A percentile compares a stretch with the other conserved stretches of the same genome.
Conservation (phyloP, 495 filamentous ascomycete species). For the Penicillium cosmopolitanum region DNA sequence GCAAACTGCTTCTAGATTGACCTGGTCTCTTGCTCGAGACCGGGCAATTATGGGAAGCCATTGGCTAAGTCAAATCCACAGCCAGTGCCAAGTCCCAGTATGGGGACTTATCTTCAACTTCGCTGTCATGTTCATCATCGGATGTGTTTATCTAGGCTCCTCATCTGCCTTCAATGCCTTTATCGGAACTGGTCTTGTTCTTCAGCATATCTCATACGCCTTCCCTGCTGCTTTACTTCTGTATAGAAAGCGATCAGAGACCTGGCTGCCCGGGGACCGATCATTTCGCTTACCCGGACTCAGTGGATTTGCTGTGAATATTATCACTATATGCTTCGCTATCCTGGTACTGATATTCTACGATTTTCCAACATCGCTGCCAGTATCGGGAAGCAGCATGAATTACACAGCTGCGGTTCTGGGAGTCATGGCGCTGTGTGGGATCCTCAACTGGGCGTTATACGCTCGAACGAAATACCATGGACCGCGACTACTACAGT, state of each 20-base stretch:
- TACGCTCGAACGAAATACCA: slow-evolving; percentile 34
- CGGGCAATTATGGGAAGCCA: slow-evolving; percentile 25
- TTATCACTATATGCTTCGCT: slow-evolving; percentile 20
- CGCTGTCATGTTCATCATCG: slow-evolving; percentile 26
- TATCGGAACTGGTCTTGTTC: slow-evolving; percentile 20
- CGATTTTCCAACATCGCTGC: slow-evolving; percentile 16
- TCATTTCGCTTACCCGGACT: slow-evolving; percentile 11
- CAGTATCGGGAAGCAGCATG: slow-evolving; percentile 20
- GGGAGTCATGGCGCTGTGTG: slow-evolving; percentile 31
- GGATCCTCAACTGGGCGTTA: slow-evolving; percentile 30
- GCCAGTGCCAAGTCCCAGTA: slow-evolving; percentile 18
- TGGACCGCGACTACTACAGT: slow-evolving; percentile 31
- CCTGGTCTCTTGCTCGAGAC: slow-evolving; percentile 46
- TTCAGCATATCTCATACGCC: slow-evolving; percentile 27
- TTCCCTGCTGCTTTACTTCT: slow-evolving; percentile 21
- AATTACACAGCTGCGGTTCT: slow-evolving; percentile 37
- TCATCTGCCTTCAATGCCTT: slow-evolving; percentile 30
- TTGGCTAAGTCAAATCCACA: slow-evolving; percentile 22
- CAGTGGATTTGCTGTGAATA: slow-evolving; percentile 21
- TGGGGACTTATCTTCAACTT: slow-evolving; percentile 29
- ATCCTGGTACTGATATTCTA: slow-evolving; percentile 26
- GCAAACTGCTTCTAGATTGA: slow-evolving; percentile 42
- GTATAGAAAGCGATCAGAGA: slow-evolving; percentile 16
- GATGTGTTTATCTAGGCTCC: slow-evolving; percentile 35
- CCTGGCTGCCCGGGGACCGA: slow-evolving; percentile 12